phyloP scores from a whole-genome alignment of 257 asterid species.

The Oldenlandia corymbosa region DNA sequence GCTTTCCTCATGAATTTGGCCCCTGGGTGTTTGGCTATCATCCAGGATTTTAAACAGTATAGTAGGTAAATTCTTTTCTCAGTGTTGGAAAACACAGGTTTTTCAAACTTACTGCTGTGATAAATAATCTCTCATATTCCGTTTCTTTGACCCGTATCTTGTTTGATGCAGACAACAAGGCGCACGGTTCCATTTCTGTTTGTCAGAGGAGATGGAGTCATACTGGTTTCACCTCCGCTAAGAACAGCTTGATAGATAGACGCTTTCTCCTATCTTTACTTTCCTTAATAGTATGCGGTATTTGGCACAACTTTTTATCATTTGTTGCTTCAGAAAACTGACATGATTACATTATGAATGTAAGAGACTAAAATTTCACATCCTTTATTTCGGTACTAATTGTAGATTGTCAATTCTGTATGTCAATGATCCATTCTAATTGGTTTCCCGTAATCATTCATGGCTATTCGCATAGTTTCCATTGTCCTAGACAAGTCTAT shows the following conservation, averaged over 20 bases:
- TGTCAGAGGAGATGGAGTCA: conserved; percentile 97
- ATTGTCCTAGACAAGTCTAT: no score
- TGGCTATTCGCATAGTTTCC: no score
- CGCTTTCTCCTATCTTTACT: background rate
- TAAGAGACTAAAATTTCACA: background rate
- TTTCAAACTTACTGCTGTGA: no score
- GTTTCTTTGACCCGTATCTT: conserved; percentile 6
- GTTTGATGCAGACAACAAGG: conserved; percentile 58
- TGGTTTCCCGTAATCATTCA: no score
- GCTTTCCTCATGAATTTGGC: no score
- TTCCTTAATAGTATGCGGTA: background rate
- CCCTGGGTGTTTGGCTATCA: no score
- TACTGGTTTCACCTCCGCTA: conserved; percentile 89
- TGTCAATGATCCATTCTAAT: no score
- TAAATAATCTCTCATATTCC: background rate
- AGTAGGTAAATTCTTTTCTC: no score
- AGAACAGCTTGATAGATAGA: conserved; percentile 60
- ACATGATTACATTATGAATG: conserved; percentile 1
- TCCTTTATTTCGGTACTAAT: no score
- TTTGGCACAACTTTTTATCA: background rate
- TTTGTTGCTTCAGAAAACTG: background rate
- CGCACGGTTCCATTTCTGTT: conserved; percentile 76
- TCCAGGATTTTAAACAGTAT: no score
- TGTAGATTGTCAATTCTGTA: no score
- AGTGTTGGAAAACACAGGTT: no score